phyloP scores from a whole-genome alignment of 805 yeast genomes.

The Starmerella lactis-condensi region DNA sequence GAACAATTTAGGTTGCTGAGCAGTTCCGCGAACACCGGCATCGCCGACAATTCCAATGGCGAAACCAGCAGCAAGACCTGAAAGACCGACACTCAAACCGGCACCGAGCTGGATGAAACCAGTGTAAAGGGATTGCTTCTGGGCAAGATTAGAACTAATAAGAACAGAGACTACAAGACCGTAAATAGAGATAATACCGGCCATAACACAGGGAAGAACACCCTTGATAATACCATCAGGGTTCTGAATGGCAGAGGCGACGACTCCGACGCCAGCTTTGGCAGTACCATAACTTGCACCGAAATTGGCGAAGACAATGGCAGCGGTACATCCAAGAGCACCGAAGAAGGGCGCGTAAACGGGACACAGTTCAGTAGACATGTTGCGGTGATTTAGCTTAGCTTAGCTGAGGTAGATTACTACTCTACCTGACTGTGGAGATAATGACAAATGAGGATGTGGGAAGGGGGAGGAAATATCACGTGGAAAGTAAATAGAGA shows the following conservation, averaged over 20 bases:
- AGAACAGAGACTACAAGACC: conserved; percentile 92
- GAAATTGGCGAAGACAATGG: conserved; percentile 94
- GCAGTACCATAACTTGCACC: conserved; percentile 99
- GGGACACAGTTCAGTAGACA: conserved; percentile 19
- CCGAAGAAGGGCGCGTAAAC: conserved; percentile 72
- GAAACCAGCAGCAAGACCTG: conserved; percentile 96
- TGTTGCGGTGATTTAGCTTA: too few species aligned
- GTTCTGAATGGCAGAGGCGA: conserved; percentile 94
- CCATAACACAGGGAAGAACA: conserved; percentile 96
- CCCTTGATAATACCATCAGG: conserved; percentile 73
- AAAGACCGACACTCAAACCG: conserved; percentile 89
- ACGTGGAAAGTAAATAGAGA: too few species aligned
- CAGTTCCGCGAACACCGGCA: conserved; percentile 97
- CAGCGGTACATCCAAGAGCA: conserved; percentile 97
- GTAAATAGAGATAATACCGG: conserved; percentile 97
- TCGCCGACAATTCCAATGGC: conserved; percentile 99
- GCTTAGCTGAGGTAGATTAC: too few species aligned
- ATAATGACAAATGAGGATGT: too few species aligned
- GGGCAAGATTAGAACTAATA: conserved; percentile 75
- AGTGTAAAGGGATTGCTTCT: conserved; percentile 81
- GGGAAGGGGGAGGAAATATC: too few species aligned
- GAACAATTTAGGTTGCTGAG: conserved; percentile 94
- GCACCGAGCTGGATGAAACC: conserved; percentile 98
- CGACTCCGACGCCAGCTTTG: conserved; percentile 97
- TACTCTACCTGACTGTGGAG: too few species aligned